Evolutionary conservation across 179 eudicot species (phyloP).

Genomic region (Nepenthes alata): DNA sequence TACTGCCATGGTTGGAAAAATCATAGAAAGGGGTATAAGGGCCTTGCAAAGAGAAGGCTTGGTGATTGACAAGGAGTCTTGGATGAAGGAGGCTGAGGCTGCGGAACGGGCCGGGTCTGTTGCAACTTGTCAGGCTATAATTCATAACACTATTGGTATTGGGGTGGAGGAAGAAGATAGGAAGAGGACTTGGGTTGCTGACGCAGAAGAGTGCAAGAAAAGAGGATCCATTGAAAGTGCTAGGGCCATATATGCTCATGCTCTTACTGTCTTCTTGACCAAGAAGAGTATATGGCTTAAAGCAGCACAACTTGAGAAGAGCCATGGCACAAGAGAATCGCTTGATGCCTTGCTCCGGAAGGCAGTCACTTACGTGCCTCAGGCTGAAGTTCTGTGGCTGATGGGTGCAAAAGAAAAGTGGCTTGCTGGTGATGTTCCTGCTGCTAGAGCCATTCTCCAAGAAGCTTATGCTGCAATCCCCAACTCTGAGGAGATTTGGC

Average conservation of each 20-base stretch:
- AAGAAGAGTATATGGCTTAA: constrained; percentile 93
- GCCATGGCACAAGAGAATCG: constrained; percentile 72
- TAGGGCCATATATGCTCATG: constrained; percentile 73
- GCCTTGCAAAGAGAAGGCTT: constrained; percentile 69
- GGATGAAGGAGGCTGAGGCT: constrained; percentile 96
- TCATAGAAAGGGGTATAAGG: constrained; percentile 77
- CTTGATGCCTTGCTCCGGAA: constrained; percentile 68
- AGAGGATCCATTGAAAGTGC: constrained; percentile 91
- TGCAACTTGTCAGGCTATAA: constrained; percentile 70
- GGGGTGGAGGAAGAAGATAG: constrained; percentile 92
- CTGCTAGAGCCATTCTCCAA: constrained; percentile 79
- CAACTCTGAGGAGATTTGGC: constrained; percentile 87
- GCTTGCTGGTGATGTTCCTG: constrained; percentile 93
- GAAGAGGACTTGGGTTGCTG: constrained; percentile 96
- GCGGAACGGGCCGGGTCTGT: constrained; percentile 81
- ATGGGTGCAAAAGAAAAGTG: constrained; percentile 98
- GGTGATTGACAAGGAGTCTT: constrained; percentile 70
- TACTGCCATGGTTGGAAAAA: constrained; percentile 63
- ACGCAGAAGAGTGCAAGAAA: constrained; percentile 92
- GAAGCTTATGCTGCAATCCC: constrained; percentile 91
- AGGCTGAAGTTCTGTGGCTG: constrained; percentile 83
- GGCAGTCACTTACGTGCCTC: constrained; percentile 77
- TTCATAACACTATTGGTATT: constrained; percentile 57
- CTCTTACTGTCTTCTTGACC: constrained; percentile 66
- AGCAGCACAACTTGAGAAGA: constrained; percentile 87